These are phyloP conservation scores for Niebla homalea DNA, from an alignment of 495 filamentous ascomycete genomes.

Conservation along the genomic window DNA sequence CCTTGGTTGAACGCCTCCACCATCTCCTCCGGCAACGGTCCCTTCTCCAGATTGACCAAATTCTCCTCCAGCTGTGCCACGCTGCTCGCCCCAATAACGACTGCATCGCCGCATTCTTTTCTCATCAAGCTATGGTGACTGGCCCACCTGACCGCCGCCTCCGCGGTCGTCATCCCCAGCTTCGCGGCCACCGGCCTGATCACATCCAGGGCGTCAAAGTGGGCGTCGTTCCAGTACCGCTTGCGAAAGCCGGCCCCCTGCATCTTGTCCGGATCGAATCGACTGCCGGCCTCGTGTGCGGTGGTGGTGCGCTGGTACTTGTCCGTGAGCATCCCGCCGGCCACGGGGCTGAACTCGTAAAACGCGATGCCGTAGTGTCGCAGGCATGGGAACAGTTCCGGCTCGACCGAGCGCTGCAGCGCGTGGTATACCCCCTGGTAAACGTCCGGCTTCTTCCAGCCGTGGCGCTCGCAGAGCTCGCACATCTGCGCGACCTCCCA, in stretches of 20 bases:
- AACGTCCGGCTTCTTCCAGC: constrained; percentile 48
- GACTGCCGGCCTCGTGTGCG: constrained; percentile 27
- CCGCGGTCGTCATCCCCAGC: constrained; percentile 28
- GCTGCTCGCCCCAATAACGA: constrained; percentile 44
- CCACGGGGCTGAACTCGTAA: constrained; percentile 39
- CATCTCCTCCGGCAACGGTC: constrained; percentile 40
- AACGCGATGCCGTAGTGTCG: constrained; percentile 38
- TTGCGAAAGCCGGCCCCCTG: constrained; percentile 28
- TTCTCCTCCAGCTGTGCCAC: constrained; percentile 37
- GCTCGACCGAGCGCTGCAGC: constrained; percentile 39
- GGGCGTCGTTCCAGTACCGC: constrained; percentile 34
- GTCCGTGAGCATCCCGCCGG: constrained; percentile 34
- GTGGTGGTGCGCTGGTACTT: constrained; percentile 18
- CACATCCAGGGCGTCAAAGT: constrained; percentile 35
- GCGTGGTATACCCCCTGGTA: constrained; percentile 57
- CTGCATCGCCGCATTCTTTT: constrained; percentile 30
- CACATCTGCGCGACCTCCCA: constrained; percentile 39
- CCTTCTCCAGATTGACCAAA: constrained; percentile 41
- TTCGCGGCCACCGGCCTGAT: constrained; percentile 31
- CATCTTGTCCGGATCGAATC: constrained; percentile 29
- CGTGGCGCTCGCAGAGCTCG: constrained; percentile 34
- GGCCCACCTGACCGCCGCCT: constrained; percentile 37
- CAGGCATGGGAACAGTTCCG: constrained; percentile 38
- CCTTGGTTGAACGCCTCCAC: constrained; percentile 40
- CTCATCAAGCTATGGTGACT: constrained; percentile 30